phyloP scores from a whole-genome alignment of 768 basidiomycete genomes.

The Serendipita sp. region DNA sequence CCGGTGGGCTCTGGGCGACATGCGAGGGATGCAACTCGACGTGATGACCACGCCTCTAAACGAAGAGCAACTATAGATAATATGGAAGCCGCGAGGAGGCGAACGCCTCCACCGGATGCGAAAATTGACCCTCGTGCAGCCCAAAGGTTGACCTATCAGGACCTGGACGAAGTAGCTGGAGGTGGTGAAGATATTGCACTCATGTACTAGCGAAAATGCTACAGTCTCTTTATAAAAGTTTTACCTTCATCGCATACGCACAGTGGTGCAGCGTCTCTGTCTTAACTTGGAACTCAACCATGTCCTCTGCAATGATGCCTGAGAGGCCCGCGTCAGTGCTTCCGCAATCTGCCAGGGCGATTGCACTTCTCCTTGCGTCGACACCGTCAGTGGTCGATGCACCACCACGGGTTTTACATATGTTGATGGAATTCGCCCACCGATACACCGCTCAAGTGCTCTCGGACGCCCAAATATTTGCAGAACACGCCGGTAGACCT shows the following conservation, averaged over 20 bases:
- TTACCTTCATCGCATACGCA: too few relatives aligned
- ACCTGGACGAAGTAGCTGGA: constrained; percentile 71
- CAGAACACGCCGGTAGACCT: constrained; percentile 65
- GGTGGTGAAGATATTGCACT: not conserved
- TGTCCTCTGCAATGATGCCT: not conserved
- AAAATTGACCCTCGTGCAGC: constrained; percentile 68
- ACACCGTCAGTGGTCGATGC: constrained; percentile 74
- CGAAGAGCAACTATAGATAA: constrained; percentile 1
- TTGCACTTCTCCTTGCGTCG: constrained; percentile 68
- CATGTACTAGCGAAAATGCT: not conserved
- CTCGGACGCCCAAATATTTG: constrained; percentile 73
- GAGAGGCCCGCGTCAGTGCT: constrained; percentile 39
- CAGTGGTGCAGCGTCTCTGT: not conserved
- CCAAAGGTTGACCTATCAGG: constrained; percentile 73
- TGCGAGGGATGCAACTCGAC: not conserved
- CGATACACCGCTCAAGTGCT: constrained; percentile 71
- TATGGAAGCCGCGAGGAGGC: not conserved
- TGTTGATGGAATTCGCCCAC: constrained; percentile 74
- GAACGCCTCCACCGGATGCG: constrained; percentile 64
- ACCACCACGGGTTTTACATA: constrained; percentile 73
- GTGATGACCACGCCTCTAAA: not conserved
- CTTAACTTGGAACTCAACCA: not conserved
- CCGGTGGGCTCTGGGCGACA: constrained; percentile 30
- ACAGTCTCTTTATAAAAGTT: too few relatives aligned
- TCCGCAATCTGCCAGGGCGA: constrained; percentile 72